These are phyloP conservation scores for Yarrowia keelungensis DNA, from an alignment of 805 yeast species.

Conservation along the genomic window DNA sequence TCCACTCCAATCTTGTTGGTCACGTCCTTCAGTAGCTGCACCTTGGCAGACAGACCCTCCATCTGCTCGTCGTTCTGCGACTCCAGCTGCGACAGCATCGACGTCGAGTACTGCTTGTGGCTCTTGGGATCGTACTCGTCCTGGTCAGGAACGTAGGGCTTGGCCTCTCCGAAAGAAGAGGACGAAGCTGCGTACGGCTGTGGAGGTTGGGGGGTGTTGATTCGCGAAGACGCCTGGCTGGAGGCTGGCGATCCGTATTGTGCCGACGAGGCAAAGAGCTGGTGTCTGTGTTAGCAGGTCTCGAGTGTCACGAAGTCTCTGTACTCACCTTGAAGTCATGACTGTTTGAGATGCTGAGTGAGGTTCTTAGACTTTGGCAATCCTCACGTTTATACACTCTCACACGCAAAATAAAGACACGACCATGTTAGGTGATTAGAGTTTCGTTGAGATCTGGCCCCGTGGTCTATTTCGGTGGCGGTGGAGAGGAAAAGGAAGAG, in stretches of 20 bases:
- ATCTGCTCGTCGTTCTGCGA: constrained; percentile 70
- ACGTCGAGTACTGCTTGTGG: constrained; percentile 35
- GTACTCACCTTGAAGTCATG: constrained; percentile 35
- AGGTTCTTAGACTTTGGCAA: constrained; percentile 1
- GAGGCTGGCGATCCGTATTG: constrained; percentile 35
- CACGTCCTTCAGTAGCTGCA: constrained; percentile 60
- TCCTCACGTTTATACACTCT: not conserved
- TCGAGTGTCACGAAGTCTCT: not conserved
- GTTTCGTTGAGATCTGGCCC: constrained; percentile 6
- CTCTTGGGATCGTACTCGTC: constrained; percentile 35
- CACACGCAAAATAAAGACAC: constrained; percentile 21
- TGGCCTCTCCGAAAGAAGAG: constrained; percentile 27
- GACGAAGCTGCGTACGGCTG: constrained; percentile 23
- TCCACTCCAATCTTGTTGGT: constrained; percentile 63
- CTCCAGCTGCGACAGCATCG: constrained; percentile 63
- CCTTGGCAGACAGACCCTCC: constrained; percentile 60
- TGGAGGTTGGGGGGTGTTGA: constrained; percentile 33
- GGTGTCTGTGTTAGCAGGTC: constrained; percentile 34
- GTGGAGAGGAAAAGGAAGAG: too few relatives aligned
- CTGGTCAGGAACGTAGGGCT: constrained; percentile 32
- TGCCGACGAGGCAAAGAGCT: constrained; percentile 35
- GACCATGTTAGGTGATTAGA: constrained; percentile 1
- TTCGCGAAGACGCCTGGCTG: constrained; percentile 30
- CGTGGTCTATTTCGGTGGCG: constrained; percentile 28
- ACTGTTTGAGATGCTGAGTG: constrained; percentile 9